Conservation (phyloP, 306 rosid genomes). For the Cucumis sativus region Cucumber_9930_V3 NC_026660.2:10150001-10150500, state of each 20-base stretch:
- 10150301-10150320: not conserved
- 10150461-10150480: no score
- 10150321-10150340: not conserved
- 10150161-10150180: slow-evolving; percentile 8
- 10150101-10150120: not conserved
- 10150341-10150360: not conserved
- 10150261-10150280: not conserved
- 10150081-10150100: not conserved
- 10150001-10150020: not conserved
- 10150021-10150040: not conserved
- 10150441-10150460: no score
- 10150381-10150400: not conserved
- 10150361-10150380: not conserved
- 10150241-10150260: not conserved
- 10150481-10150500: no score
- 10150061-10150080: not conserved
- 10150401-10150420: not conserved
- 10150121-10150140: not conserved
- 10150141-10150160: slow-evolving; percentile 8
- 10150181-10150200: not conserved
- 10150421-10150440: no score
- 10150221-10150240: not conserved
- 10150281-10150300: slow-evolving; percentile 6
- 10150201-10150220: not conserved
- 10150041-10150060: no score